Evolutionary conservation across 129 eudicot species (phyloP).

Genomic region (Erigeron canadensis): DNA sequence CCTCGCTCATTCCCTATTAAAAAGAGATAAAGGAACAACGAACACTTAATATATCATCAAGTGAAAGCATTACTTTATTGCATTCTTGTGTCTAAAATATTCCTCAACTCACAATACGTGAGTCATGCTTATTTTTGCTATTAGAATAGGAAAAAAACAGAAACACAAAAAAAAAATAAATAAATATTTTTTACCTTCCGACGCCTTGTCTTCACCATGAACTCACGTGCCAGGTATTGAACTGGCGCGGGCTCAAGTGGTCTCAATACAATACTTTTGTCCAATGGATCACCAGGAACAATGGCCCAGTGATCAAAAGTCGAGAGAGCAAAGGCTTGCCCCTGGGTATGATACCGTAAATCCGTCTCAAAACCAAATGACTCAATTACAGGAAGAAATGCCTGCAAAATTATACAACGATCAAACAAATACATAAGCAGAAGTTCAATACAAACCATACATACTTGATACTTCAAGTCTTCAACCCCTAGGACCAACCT

Average conservation of each 20-base stretch:
- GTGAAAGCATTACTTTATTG: neutral
- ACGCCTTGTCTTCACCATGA: slow-evolving; percentile 99
- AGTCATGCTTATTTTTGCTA: neutral
- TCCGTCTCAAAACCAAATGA: slow-evolving; percentile 98
- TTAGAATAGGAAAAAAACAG: neutral
- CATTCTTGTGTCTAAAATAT: neutral
- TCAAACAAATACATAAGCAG: slow-evolving; percentile 7
- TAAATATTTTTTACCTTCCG: slow-evolving; percentile 63
- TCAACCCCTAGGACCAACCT: neutral
- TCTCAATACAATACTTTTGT: slow-evolving; percentile 79
- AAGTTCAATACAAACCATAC: neutral
- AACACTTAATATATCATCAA: neutral
- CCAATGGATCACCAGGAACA: slow-evolving; percentile 98
- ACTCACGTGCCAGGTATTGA: slow-evolving; percentile 94
- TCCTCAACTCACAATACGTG: neutral
- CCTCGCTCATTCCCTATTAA: slow-evolving; percentile 96
- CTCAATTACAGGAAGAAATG: slow-evolving; percentile 92
- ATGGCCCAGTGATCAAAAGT: slow-evolving; percentile 97
- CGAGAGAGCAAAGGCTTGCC: slow-evolving; percentile 87
- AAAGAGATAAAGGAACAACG: neutral
- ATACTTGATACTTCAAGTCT: too few species aligned
- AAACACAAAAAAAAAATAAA: neutral
- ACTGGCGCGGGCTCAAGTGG: slow-evolving; percentile 98
- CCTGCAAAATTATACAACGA: slow-evolving; percentile 41
- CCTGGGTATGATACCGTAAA: slow-evolving; percentile 94